Evolutionary conservation across 2,329 filamentous ascomycete species (phyloP).

Genomic region (Xylariaceae sp.): DNA sequence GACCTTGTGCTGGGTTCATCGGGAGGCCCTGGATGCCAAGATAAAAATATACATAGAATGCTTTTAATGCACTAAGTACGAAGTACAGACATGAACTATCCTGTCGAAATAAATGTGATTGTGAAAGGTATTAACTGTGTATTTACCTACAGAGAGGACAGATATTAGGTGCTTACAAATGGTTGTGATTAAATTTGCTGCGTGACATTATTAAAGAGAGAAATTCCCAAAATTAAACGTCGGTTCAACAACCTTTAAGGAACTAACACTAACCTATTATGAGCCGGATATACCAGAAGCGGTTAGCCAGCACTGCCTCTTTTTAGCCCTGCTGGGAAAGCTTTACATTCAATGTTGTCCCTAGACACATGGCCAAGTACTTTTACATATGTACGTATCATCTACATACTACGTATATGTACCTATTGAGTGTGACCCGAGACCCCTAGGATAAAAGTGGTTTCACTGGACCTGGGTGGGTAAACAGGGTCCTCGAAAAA

Average conservation of each 20-base stretch:
- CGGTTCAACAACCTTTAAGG: no score
- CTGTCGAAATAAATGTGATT: no score
- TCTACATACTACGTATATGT: conserved; percentile 2
- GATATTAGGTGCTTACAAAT: no score
- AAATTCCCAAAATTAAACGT: no score
- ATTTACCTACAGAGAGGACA: no score
- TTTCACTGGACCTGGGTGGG: conserved; percentile 16
- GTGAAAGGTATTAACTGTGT: no score
- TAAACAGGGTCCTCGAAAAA: conserved; percentile 10
- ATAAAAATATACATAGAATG: conserved; percentile 9
- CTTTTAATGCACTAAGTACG: not conserved
- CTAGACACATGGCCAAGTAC: not conserved
- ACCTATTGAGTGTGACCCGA: conserved; percentile 12
- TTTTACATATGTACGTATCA: not conserved
- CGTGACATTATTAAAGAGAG: no score
- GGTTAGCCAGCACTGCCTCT: not conserved
- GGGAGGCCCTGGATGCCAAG: conserved; percentile 25
- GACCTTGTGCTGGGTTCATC: conserved; percentile 10
- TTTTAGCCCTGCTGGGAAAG: no score
- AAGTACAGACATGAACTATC: not conserved
- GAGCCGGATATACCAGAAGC: not conserved
- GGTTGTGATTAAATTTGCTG: no score
- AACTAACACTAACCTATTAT: not conserved
- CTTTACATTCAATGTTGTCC: not conserved
- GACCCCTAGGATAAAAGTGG: conserved; percentile 10